phyloP scores from a whole-genome alignment of 208 protist genomes.

The Trypanosoma platydactyli region DNA sequence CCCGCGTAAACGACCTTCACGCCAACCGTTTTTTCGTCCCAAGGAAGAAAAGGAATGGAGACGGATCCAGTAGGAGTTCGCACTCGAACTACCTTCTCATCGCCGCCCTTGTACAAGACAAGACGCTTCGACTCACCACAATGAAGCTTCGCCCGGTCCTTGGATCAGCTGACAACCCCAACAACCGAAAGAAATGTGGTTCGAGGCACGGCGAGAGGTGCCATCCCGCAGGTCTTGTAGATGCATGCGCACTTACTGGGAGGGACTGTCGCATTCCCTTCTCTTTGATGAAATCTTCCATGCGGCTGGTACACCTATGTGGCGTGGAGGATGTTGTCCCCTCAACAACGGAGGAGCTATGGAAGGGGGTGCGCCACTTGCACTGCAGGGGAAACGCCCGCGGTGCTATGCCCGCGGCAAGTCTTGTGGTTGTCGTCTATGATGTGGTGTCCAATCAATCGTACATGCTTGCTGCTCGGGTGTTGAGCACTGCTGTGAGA shows the following conservation, averaged over 20 bases:
- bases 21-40: constrained; percentile 64
- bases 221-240: constrained; percentile 11
- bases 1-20: constrained; percentile 76
- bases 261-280: constrained; percentile 55
- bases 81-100: constrained; percentile 57
- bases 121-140: constrained; percentile 60
- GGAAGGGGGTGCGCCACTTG: constrained; percentile 25
- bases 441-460: constrained; percentile 48
- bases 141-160: constrained; percentile 41
- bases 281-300: constrained; percentile 69
- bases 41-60: constrained; percentile 13
- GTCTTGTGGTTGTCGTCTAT: constrained; percentile 57
- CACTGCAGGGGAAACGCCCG: constrained; percentile 20
- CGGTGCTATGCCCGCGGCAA: constrained; percentile 32
- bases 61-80: background rate
- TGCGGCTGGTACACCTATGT: constrained; percentile 79
- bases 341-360: constrained; percentile 3
- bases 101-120: constrained; percentile 69
- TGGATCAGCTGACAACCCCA: background rate
- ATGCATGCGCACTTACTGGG: constrained; percentile 38
- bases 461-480: constrained; percentile 35
- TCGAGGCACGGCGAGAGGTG: background rate
- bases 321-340: constrained; percentile 52
- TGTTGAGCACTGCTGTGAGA: constrained; percentile 25
- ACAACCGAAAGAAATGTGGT: background rate